Percentiles rank a stretch among this genome's conserved stretches.
These are phyloP conservation scores for Arxiozyma bovina DNA, from an alignment of 1,139 yeast genomes.

Conservation along the genomic window DNA sequence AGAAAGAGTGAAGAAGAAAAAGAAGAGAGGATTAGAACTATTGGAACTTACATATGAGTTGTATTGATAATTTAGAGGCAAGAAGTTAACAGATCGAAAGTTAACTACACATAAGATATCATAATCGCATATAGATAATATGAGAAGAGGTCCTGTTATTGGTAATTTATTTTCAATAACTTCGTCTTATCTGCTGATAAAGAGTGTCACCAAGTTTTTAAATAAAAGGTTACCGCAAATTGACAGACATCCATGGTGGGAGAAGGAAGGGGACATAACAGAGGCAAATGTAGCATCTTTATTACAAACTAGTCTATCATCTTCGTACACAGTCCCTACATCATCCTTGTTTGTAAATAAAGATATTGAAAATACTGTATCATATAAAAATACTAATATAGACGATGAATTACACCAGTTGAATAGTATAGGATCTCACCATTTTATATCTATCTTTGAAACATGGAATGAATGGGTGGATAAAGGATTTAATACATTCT, in stretches of 20 bases:
- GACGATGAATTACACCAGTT: not conserved
- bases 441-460: not conserved
- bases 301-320: not conserved
- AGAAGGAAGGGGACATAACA: not conserved
- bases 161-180: slow-evolving; percentile 12
- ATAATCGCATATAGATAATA: not conserved
- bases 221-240: slow-evolving; percentile 8
- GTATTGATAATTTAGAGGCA: too few species aligned
- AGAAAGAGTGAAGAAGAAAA: too few species aligned
- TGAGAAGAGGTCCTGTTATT: slow-evolving; percentile 15
- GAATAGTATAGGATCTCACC: not conserved
- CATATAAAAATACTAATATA: not conserved
- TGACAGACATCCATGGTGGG: slow-evolving; percentile 7
- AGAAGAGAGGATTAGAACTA: too few species aligned
- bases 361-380: not conserved
- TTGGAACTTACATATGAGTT: too few species aligned
- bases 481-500: not conserved
- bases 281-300: not conserved
- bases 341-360: not conserved
- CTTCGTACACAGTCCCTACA: not conserved
- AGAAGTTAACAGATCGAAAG: not conserved
- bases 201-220: slow-evolving; percentile 9
- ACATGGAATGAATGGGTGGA: slow-evolving; percentile 1
- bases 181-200: slow-evolving; percentile 12
- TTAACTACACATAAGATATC: not conserved